Percentiles rank a stretch among this genome's conserved stretches.
phyloP scores from a whole-genome alignment of 1,139 yeast species.

The Yamadazyma conglobata region DNA sequence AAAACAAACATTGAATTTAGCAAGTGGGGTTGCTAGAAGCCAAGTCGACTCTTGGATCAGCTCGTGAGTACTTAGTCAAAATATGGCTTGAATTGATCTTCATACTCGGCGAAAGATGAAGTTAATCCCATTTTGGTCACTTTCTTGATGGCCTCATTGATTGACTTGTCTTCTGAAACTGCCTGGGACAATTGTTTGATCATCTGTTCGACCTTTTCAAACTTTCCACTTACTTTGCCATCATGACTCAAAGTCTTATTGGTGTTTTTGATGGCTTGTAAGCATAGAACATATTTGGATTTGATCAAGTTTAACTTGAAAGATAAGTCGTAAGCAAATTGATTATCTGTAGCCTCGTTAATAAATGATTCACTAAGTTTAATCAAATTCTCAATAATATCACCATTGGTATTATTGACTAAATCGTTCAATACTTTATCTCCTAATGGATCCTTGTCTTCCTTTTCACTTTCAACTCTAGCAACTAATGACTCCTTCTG shows the following conservation, averaged over 20 bases:
- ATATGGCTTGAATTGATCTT: conserved; percentile 5
- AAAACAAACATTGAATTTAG: conserved; percentile 50
- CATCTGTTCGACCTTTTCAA: conserved; percentile 22
- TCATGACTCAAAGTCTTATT: conserved; percentile 24
- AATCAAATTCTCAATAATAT: conserved; percentile 29
- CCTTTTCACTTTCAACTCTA: conserved; percentile 40
- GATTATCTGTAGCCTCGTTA: conserved; percentile 33
- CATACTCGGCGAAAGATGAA: conserved; percentile 29
- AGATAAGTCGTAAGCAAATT: conserved; percentile 35
- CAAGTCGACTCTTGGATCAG: conserved; percentile 62
- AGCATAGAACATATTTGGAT: conserved; percentile 46
- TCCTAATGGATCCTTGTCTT: conserved; percentile 52
- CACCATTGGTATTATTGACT: conserved; percentile 20
- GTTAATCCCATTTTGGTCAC: conserved; percentile 43
- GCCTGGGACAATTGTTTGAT: conserved; percentile 25
- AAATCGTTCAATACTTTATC: conserved; percentile 31
- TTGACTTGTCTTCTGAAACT: conserved; percentile 23
- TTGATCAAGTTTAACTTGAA: conserved; percentile 38
- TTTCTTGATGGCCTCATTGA: conserved; percentile 40
- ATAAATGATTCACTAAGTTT: conserved; percentile 30
- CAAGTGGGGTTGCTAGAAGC: conserved; percentile 51
- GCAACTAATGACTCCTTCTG: conserved; percentile 38
- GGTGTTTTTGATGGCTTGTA: conserved; percentile 42
- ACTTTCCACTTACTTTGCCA: conserved; percentile 15
- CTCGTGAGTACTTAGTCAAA: conserved; percentile 17